These are phyloP conservation scores for Alternaria metachromatica DNA, from an alignment of 2,329 filamentous ascomycete species.

Conservation along the genomic window DNA sequence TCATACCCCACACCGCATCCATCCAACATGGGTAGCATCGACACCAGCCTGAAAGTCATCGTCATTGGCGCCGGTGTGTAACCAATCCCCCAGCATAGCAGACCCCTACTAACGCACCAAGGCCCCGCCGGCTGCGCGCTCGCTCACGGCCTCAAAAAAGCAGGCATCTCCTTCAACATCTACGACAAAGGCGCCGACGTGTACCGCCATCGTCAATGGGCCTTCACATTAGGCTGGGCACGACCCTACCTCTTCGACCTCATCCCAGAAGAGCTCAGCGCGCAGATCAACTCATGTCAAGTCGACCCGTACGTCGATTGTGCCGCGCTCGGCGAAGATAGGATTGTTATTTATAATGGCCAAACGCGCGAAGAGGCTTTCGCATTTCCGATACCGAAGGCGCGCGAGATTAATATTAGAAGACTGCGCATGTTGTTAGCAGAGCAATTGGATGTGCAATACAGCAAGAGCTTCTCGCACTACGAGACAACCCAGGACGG, in stretches of 20 bases:
- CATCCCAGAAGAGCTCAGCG: conserved; percentile 35
- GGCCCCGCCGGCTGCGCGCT: conserved; percentile 52
- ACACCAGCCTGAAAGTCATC: conserved; percentile 26
- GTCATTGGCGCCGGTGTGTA: conserved; percentile 33
- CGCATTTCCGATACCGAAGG: conserved; percentile 44
- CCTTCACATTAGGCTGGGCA: conserved; percentile 48
- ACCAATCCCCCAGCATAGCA: neutral
- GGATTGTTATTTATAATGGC: conserved; percentile 44
- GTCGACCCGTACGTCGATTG: conserved; percentile 44
- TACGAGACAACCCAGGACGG: conserved; percentile 28
- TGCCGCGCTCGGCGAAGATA: conserved; percentile 36
- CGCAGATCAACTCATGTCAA: conserved; percentile 37
- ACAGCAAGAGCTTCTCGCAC: conserved; percentile 26
- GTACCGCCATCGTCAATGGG: conserved; percentile 45
- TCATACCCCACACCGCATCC: neutral
- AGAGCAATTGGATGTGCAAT: conserved; percentile 45
- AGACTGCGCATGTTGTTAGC: conserved; percentile 48
- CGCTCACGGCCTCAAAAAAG: conserved; percentile 52
- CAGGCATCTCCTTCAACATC: conserved; percentile 33
- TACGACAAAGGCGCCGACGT: conserved; percentile 40
- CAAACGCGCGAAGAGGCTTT: conserved; percentile 43
- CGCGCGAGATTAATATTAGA: conserved; percentile 42
- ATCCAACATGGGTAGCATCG: conserved; percentile 3
- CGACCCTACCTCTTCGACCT: conserved; percentile 40
- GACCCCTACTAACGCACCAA: conserved; percentile 16